phyloP scores from a whole-genome alignment of 768 basidiomycete species.

The Pholiota conissans region DNA sequence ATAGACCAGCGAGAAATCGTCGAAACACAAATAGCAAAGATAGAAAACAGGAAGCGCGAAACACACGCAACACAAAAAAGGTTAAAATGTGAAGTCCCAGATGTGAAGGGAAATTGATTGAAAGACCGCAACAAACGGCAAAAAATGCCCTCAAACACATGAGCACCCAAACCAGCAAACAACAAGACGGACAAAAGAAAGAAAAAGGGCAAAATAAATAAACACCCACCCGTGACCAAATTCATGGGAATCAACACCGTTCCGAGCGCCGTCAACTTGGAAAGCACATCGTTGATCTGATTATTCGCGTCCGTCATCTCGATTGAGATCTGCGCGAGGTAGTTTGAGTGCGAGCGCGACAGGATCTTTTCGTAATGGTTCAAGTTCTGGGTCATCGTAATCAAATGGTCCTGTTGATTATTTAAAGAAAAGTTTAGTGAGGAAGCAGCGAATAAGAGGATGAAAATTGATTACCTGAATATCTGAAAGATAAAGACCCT shows the following conservation, averaged over 20 bases:
- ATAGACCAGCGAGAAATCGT: no score
- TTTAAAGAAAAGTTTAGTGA: no score
- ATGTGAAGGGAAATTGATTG: neutral
- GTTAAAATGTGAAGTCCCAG: neutral
- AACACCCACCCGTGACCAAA: slow-evolving; percentile 76
- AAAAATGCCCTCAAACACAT: no score
- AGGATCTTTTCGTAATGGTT: slow-evolving; percentile 99
- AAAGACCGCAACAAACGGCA: neutral
- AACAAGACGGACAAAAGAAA: no score
- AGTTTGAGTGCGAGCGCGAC: slow-evolving; percentile 97
- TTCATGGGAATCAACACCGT: slow-evolving; percentile 98
- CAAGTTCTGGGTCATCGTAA: slow-evolving; percentile 99
- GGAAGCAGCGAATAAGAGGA: no score
- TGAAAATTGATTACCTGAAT: slow-evolving; percentile 84
- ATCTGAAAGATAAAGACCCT: slow-evolving; percentile 95
- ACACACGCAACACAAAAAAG: neutral
- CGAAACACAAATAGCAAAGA: no score
- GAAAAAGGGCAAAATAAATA: no score
- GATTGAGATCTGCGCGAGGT: slow-evolving; percentile 98
- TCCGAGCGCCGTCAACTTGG: slow-evolving; percentile 95
- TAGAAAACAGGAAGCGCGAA: neutral
- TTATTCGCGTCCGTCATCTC: slow-evolving; percentile 99
- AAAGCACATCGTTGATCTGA: slow-evolving; percentile 98
- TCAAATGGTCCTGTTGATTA: slow-evolving; percentile 98
- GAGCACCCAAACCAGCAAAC: no score